Evolutionary conservation across 202 grass and related monocot genomes (phyloP).

Genomic region (Panicum virgatum): DNA sequence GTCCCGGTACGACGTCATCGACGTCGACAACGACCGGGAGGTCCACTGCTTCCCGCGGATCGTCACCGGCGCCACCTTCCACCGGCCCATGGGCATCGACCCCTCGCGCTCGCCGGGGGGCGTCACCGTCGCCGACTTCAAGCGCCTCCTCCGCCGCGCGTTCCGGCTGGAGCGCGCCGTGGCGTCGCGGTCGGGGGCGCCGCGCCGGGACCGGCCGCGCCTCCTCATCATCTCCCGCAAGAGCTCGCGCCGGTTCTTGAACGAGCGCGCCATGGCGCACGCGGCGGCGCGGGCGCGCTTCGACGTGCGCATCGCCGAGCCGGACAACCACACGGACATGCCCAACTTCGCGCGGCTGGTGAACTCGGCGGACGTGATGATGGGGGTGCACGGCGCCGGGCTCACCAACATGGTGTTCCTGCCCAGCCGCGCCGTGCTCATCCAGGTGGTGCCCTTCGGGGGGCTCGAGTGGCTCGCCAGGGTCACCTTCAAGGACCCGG

Average conservation of each 20-base stretch:
- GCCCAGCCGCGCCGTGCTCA: slow-evolving; percentile 63
- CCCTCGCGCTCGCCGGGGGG: slow-evolving; percentile 25
- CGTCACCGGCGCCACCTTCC: slow-evolving; percentile 63
- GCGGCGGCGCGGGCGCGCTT: slow-evolving; percentile 46
- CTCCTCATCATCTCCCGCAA: slow-evolving; percentile 86
- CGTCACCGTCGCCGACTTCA: slow-evolving; percentile 66
- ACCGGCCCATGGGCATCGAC: slow-evolving; percentile 68
- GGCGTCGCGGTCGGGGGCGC: slow-evolving; percentile 31
- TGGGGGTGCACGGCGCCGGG: slow-evolving; percentile 82
- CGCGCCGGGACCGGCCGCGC: slow-evolving; percentile 35
- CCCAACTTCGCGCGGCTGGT: slow-evolving; percentile 67
- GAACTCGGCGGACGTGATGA: slow-evolving; percentile 85
- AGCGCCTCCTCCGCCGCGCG: slow-evolving; percentile 54
- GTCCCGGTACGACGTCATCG: slow-evolving; percentile 65
- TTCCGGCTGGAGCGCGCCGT: slow-evolving; percentile 63
- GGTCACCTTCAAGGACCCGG: slow-evolving; percentile 80
- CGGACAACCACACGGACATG: slow-evolving; percentile 79
- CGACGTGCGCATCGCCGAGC: slow-evolving; percentile 78
- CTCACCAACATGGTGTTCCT: slow-evolving; percentile 91
- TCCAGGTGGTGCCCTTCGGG: slow-evolving; percentile 75
- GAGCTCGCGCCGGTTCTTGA: slow-evolving; percentile 62
- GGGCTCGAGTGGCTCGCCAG: slow-evolving; percentile 74
- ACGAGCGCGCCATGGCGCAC: slow-evolving; percentile 68
- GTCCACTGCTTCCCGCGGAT: slow-evolving; percentile 76
- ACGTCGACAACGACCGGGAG: slow-evolving; percentile 55